These are phyloP conservation scores for Haberlea rhodopensis DNA, from an alignment of 257 asterid genomes.

Conservation along the genomic window DNA sequence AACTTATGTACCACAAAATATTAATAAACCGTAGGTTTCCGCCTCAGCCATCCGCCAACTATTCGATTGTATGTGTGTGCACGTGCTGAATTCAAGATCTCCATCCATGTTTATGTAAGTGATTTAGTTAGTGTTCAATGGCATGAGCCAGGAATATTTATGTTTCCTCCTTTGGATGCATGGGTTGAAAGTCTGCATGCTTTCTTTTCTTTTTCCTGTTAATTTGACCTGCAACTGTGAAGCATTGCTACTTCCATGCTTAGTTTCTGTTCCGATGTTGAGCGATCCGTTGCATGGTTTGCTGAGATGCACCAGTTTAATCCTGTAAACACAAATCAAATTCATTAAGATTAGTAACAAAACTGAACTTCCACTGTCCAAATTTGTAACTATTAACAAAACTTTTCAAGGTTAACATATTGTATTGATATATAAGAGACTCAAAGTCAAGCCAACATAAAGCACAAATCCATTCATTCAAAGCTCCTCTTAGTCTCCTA, in stretches of 20 bases:
- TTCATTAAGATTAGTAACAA: neutral
- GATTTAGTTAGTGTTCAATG: too few relatives aligned
- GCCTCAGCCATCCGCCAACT: neutral
- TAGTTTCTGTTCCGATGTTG: too few relatives aligned
- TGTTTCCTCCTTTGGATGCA: neutral
- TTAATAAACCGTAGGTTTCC: neutral
- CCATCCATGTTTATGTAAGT: neutral
- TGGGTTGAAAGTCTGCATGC: neutral
- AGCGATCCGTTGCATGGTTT: neutral
- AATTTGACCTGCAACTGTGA: neutral
- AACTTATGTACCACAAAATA: neutral
- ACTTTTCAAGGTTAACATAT: too few relatives aligned
- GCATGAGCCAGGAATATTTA: neutral
- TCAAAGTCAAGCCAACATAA: too few relatives aligned
- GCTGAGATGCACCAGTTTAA: neutral
- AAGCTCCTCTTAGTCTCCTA: too few relatives aligned
- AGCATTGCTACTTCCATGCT: neutral
- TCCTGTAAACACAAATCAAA: neutral
- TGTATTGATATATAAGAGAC: too few relatives aligned
- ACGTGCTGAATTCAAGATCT: neutral
- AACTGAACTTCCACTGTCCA: neutral
- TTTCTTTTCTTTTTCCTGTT: neutral
- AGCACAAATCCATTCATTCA: too few relatives aligned
- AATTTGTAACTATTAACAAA: too few relatives aligned
- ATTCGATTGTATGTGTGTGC: too few relatives aligned